A percentile compares a stretch with the other conserved stretches of the same genome.
phyloP scores from a whole-genome alignment of 179 eudicot species.

The Nepenthes alata region DNA sequence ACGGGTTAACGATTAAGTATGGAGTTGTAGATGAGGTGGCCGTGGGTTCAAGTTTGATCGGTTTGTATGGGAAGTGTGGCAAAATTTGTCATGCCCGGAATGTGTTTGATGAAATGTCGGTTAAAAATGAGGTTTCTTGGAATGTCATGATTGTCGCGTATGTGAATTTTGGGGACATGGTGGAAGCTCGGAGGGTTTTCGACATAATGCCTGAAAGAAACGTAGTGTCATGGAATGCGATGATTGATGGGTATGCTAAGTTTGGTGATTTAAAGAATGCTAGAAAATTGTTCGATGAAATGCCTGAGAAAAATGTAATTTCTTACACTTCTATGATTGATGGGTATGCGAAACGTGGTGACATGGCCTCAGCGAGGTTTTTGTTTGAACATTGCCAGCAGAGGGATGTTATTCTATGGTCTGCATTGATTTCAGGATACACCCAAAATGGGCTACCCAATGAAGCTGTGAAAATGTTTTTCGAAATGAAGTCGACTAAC shows the following conservation, averaged over 20 bases:
- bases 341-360: conserved; percentile 52
- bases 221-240: conserved; percentile 62
- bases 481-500: conserved; percentile 24
- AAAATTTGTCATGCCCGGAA: conserved; percentile 27
- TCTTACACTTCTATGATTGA: conserved; percentile 57
- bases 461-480: conserved; percentile 29
- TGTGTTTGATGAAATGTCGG: conserved; percentile 50
- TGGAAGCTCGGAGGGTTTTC: conserved; percentile 34
- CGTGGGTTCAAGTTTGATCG: conserved; percentile 52
- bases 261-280: conserved; percentile 30
- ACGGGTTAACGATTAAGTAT: conserved; percentile 33
- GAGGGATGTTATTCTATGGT: conserved; percentile 41
- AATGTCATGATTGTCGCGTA: conserved; percentile 49
- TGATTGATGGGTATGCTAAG: conserved; percentile 56
- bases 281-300: conserved; percentile 32
- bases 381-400: conserved; percentile 34
- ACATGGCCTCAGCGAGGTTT: conserved; percentile 34
- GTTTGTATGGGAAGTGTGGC: conserved; percentile 46
- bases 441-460: conserved; percentile 41
- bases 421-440: conserved; percentile 50
- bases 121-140: conserved; percentile 27
- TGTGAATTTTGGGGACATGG: conserved; percentile 48
- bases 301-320: conserved; percentile 45
- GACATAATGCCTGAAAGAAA: conserved; percentile 38
- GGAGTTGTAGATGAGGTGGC: conserved; percentile 31